Evolutionary conservation across 768 basidiomycete species (phyloP).

Genomic region (Tephrocybe rancida): DNA sequence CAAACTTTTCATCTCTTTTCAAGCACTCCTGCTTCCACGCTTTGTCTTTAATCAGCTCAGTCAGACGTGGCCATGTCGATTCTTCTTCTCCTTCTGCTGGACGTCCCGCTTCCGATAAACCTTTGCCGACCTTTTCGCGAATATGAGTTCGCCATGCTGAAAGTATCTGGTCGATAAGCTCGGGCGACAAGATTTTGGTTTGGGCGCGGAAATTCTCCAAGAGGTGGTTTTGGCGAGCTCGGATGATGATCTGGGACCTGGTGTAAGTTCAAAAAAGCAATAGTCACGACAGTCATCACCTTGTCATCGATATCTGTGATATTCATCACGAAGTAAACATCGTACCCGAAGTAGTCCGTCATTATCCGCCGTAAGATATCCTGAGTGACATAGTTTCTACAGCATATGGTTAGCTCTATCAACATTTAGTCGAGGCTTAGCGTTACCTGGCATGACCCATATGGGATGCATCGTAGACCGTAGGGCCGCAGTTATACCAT

Average conservation of each 20-base stretch:
- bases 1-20: constrained; percentile 88
- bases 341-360: constrained; percentile 95
- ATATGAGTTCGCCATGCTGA: constrained; percentile 72
- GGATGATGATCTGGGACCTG: constrained; percentile 77
- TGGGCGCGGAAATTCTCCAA: constrained; percentile 62
- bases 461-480: constrained; percentile 97
- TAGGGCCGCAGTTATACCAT: constrained; percentile 99
- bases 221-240: constrained; percentile 82
- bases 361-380: constrained; percentile 90
- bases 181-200: constrained; percentile 53
- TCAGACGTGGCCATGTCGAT: constrained; percentile 56
- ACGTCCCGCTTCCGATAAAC: constrained; percentile 52
- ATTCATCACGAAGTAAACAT: constrained; percentile 99
- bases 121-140: constrained; percentile 62
- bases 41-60: constrained; percentile 49
- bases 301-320: constrained; percentile 99
- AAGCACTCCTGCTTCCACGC: constrained; percentile 73
- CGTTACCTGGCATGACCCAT: constrained; percentile 96
- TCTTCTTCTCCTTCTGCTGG: constrained; percentile 53
- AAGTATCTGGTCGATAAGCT: constrained; percentile 58
- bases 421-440: neutral
- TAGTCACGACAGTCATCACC: constrained; percentile 45
- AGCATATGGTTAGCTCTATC: constrained; percentile 7
- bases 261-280: neutral
- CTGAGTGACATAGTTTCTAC: constrained; percentile 95